Conservation (phyloP, 192 early-diverging fungal species). For the Entomortierella beljakovae region DNA sequence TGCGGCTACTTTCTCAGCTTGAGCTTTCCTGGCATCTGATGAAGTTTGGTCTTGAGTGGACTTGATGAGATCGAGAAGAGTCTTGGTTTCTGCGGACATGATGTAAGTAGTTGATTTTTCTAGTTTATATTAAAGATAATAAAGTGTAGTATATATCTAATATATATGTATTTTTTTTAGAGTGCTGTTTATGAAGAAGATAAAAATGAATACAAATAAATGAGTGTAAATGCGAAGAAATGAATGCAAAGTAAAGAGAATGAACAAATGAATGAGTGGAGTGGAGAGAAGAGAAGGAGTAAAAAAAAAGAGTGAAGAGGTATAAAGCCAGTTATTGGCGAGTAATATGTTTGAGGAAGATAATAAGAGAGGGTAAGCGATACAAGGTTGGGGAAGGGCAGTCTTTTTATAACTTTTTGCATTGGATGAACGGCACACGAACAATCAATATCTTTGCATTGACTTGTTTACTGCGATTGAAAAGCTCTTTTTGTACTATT, state of each 20-base stretch:
- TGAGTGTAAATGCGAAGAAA: constrained; percentile 6
- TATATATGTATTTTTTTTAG: not conserved
- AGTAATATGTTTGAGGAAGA: not conserved
- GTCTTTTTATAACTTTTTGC: constrained; percentile 4
- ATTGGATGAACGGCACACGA: not conserved
- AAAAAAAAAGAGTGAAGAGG: not conserved
- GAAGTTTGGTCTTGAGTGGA: constrained; percentile 41
- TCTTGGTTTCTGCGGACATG: constrained; percentile 29
- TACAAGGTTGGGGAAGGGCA: not conserved
- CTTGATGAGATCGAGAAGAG: constrained; percentile 56
- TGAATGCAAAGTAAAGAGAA: not conserved
- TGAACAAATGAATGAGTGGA: not conserved
- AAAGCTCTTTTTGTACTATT: not conserved
- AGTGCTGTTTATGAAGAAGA: not conserved
- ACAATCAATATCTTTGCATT: not conserved
- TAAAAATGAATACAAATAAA: not conserved
- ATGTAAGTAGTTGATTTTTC: not conserved
- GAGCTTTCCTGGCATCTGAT: constrained; percentile 18
- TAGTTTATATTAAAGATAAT: not conserved
- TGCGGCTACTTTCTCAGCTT: constrained; percentile 62
- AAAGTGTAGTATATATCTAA: not conserved
- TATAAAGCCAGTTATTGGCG: not conserved
- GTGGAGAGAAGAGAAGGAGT: constrained; percentile 7
- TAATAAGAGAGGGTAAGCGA: not conserved
- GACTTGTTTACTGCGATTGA: not conserved